phyloP scores from a whole-genome alignment of 495 filamentous ascomycete genomes.

The Penicillium mononematosum region DNA sequence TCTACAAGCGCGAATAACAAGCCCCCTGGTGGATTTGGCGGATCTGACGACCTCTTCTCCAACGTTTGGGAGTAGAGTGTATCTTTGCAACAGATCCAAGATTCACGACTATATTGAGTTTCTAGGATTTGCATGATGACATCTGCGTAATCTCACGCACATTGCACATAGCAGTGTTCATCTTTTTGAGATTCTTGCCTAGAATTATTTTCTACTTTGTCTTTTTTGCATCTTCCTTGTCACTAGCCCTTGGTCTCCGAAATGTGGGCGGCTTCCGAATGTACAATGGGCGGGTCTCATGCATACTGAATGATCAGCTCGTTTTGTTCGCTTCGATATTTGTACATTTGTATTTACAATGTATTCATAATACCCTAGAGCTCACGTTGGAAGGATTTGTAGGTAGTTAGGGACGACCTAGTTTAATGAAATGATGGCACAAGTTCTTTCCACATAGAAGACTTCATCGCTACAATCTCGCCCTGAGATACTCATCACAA shows the following conservation, averaged over 20 bases:
- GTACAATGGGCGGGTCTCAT: conserved; percentile 23
- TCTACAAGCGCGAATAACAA: conserved; percentile 39
- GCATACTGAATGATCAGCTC: conserved; percentile 12
- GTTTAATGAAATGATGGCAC: no score
- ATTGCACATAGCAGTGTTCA: conserved; percentile 5
- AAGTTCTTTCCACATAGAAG: no score
- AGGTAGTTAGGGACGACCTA: background rate
- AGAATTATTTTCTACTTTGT: background rate
- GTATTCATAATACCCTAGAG: conserved; percentile 10
- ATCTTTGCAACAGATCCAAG: conserved; percentile 7
- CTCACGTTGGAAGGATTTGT: background rate
- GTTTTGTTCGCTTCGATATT: conserved; percentile 11
- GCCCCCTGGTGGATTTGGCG: conserved; percentile 62
- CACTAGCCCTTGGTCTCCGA: conserved; percentile 9
- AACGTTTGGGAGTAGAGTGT: conserved; percentile 79
- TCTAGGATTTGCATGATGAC: conserved; percentile 1
- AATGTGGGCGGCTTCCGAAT: conserved; percentile 12
- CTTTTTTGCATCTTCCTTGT: background rate
- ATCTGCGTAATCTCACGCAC: background rate
- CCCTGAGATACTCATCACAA: no score
- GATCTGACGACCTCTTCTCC: conserved; percentile 81
- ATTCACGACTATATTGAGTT: background rate
- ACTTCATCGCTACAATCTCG: no score
- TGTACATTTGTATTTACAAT: conserved; percentile 13
- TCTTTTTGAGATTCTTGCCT: background rate